Base-by-base conservation (phyloP, 345 rosid species). In the Odontarrhena argentea region DNA sequence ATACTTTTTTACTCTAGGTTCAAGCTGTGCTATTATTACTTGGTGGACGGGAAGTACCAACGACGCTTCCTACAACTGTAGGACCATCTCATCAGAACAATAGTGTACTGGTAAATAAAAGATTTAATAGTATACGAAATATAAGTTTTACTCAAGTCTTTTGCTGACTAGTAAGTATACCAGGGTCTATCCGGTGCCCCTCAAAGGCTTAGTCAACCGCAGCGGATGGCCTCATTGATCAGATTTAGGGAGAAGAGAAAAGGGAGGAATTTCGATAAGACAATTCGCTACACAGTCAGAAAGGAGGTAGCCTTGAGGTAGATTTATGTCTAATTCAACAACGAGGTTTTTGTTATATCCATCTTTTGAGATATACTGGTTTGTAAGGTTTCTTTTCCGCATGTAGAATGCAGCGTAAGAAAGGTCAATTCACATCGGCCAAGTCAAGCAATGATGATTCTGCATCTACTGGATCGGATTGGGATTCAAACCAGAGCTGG, bases 241-340 rank as follows among this genome's bases (percentile, higher is more conserved):
- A 83, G 85, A 72, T 85, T 85, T 45, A 82, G 85, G 30, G 87
- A 79, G 67, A 85, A 85, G 75, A 76, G 85, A 48, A 80, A 80
- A 79, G 86, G 78, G 51, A 73, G 87, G 45, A 83, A 85, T 45
- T 85, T 81, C 51, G 89, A 79, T 49, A 83, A 83, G 87, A 85
- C 79, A 55, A 81, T 83, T 67, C 83, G 87, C 10, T 85, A 83
- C 53, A 64, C 84, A 5, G 84, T 85, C 24, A 82, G 89, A 45
- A 83, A 83, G 59, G 89, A 85, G 74, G 89, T 81, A 42, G 89
- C 87, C 67, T 82, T 83, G 62, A 78, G 89, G 89, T 83, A 83
- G 9, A 9, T 14, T 48, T 67, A 30, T 60, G 58, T 55, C 41
- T 65, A 45, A 56, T 57, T 9, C 36, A 61, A 22, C 28, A 4